Base-by-base conservation (phyloP, 2,329 filamentous ascomycete species). In the Curvularia sp. region DNA sequence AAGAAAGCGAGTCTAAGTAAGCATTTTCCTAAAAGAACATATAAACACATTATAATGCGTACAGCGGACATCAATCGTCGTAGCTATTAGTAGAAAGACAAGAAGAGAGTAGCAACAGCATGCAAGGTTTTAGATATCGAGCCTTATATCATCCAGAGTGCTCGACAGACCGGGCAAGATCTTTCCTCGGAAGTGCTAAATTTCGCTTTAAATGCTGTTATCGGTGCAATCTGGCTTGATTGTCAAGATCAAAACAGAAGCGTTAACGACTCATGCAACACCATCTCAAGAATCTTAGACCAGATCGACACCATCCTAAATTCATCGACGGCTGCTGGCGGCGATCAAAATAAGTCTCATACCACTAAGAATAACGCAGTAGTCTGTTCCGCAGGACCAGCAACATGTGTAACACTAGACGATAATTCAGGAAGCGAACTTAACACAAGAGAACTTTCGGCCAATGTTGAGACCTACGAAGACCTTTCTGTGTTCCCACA, bases 181-280 rank as follows among this genome's bases (percentile, higher is more conserved):
- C 30, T 43, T 18, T 57, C 55, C 20, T 31, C n/a, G 2, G 35
- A 33, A 28, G 49, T 57, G n/a, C 49, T 57, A 15, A 43, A 53
- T 39, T 39, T 46, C n/a, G 55, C 55, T 6, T 15, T 57, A 31
- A 57, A 49, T 35, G 55, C 55, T 22, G 43, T 57, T 18, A 38
- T 57, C 38, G 49, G 55, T 9, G 55, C 55, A 26, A 22, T 57
- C 39, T 57, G 49, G 55, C 55, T 33, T 20, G 55, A 53, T 26
- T 57, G 48, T 43, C 31, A 57, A 53, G 18, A 33, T 35, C 49
- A 50, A 30, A 24, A 46, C 13, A 50, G 33, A 24, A 47, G 22
- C 30, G 30, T 41, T 12, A 31, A 22, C n/a, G 41, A 52, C 5
- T 41, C 48, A 48, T 49, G 55, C 20, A 35, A 20, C n/a, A 53